phyloP scores from a whole-genome alignment of 352 stramenopile genomes.

The Phytopythium cucurbitacearum region DNA sequence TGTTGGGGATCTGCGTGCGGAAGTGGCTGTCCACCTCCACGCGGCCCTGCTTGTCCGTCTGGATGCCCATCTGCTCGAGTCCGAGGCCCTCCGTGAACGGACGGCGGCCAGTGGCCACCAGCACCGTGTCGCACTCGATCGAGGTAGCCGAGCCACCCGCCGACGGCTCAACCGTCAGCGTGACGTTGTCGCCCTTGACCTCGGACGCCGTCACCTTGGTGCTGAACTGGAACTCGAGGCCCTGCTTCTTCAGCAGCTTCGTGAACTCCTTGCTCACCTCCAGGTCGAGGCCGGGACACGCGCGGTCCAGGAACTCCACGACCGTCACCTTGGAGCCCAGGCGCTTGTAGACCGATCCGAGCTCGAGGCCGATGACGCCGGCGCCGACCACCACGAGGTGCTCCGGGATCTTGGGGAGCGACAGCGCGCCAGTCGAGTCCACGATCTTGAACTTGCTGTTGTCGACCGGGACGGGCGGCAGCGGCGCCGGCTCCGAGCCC shows the following conservation, averaged over 20 bases:
- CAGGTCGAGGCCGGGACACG: constrained; percentile 92
- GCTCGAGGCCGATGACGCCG: constrained; percentile 98
- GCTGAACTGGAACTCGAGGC: constrained; percentile 96
- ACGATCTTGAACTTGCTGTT: constrained; percentile 97
- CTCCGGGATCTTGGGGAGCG: constrained; percentile 91
- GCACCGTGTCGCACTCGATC: constrained; percentile 78
- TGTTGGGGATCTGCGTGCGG: constrained; percentile 89
- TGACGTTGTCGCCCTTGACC: constrained; percentile 91
- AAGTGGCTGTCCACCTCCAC: constrained; percentile 98
- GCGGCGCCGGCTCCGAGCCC: constrained; percentile 87
- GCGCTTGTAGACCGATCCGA: constrained; percentile 97
- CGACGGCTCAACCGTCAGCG: constrained; percentile 92
- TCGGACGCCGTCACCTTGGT: constrained; percentile 96
- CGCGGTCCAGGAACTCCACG: constrained; percentile 97
- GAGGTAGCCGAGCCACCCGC: constrained; percentile 44
- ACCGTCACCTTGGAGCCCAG: constrained; percentile 96
- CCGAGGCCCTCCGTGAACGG: constrained; percentile 95
- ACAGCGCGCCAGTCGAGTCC: constrained; percentile 97
- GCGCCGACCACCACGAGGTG: constrained; percentile 96
- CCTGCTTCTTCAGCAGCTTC: constrained; percentile 98
- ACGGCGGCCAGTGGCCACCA: constrained; percentile 90
- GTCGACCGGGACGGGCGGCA: constrained; percentile 96
- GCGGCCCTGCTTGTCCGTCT: constrained; percentile 95
- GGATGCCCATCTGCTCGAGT: constrained; percentile 96
- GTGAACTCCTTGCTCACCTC: constrained; percentile 97